phyloP scores from a whole-genome alignment of 2,329 filamentous ascomycete species.

The Arthrobotrys entomopaga region DNA sequence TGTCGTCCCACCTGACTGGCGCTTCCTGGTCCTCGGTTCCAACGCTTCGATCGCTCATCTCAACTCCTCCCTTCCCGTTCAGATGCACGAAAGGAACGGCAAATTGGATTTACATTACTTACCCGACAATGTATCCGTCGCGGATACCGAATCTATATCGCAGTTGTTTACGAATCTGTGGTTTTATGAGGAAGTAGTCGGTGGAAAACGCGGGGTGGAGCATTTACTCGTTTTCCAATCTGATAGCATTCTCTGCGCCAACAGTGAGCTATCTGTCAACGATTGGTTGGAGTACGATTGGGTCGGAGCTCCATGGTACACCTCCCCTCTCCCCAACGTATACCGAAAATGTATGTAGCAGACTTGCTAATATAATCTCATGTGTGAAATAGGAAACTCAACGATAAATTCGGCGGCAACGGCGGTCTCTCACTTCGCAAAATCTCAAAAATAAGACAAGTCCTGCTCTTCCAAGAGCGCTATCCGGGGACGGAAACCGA shows the following conservation, averaged over 20 bases:
- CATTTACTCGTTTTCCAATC: constrained; percentile 68
- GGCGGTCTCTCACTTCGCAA: constrained; percentile 68
- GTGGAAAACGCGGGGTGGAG: constrained; percentile 38
- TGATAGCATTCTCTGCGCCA: constrained; percentile 70
- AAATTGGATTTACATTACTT: constrained; percentile 66
- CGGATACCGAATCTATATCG: constrained; percentile 67
- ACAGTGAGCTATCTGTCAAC: constrained; percentile 65
- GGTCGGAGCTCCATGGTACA: constrained; percentile 67
- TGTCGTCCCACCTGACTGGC: constrained; percentile 70
- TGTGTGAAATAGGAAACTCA: constrained; percentile 21
- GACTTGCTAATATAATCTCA: neutral
- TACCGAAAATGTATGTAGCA: neutral
- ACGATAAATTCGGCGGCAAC: constrained; percentile 66
- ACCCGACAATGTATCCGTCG: constrained; percentile 67
- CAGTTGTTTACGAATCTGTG: constrained; percentile 67
- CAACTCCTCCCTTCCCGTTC: constrained; percentile 55
- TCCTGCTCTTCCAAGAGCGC: constrained; percentile 64
- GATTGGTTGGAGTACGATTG: constrained; percentile 68
- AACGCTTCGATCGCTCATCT: constrained; percentile 33
- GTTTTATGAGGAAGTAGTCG: constrained; percentile 62
- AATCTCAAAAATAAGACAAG: constrained; percentile 67
- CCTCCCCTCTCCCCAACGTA: neutral
- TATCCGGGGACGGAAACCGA: constrained; percentile 62
- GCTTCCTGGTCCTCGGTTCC: constrained; percentile 63
- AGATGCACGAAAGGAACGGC: constrained; percentile 55